A percentile compares a stretch with the other conserved stretches of the same genome.
Conservation (phyloP, 2,329 filamentous ascomycete genomes). For the Chrysosphaeria jannelii region DNA sequence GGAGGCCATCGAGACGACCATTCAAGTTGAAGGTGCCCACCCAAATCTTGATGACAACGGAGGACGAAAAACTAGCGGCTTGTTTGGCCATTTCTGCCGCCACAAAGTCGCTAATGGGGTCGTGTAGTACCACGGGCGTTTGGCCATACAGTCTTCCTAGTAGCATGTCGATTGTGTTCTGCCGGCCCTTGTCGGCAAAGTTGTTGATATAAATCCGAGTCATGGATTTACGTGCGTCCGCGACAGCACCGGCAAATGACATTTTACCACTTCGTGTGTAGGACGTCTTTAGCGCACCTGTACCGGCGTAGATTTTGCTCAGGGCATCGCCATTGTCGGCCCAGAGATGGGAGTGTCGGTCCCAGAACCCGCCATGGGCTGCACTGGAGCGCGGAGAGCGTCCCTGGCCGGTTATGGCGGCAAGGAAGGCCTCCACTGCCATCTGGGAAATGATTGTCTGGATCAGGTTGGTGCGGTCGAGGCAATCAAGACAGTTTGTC, state of each 20-base stretch:
- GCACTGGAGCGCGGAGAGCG: too few species aligned
- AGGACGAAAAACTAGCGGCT: conserved; percentile 43
- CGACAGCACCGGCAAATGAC: conserved; percentile 73
- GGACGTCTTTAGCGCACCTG: conserved; percentile 79
- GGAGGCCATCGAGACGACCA: conserved; percentile 48
- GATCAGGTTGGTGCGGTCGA: conserved; percentile 85
- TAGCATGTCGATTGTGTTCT: conserved; percentile 84
- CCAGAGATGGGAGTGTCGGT: conserved; percentile 77
- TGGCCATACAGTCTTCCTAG: conserved; percentile 67
- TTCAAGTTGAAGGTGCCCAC: conserved; percentile 90
- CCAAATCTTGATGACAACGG: conserved; percentile 41
- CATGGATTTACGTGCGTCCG: conserved; percentile 85
- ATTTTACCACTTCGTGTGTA: conserved; percentile 89
- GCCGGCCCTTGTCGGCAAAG: conserved; percentile 73
- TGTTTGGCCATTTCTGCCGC: conserved; percentile 40
- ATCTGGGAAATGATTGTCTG: conserved; percentile 89
- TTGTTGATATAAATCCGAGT: conserved; percentile 93
- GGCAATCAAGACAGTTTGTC: conserved; percentile 84
- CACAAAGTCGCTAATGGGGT: conserved; percentile 83
- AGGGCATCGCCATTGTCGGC: conserved; percentile 88
- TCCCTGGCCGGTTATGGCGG: conserved; percentile 35
- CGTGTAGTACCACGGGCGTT: conserved; percentile 55
- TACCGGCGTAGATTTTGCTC: conserved; percentile 88
- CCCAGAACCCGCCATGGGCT: conserved; percentile 64
- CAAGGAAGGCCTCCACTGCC: conserved; percentile 62